A percentile compares a stretch with the other conserved stretches of the same genome.
Conservation (phyloP, 1,284 basidiomycete genomes). For the Malassezia arunalokei region DNA sequence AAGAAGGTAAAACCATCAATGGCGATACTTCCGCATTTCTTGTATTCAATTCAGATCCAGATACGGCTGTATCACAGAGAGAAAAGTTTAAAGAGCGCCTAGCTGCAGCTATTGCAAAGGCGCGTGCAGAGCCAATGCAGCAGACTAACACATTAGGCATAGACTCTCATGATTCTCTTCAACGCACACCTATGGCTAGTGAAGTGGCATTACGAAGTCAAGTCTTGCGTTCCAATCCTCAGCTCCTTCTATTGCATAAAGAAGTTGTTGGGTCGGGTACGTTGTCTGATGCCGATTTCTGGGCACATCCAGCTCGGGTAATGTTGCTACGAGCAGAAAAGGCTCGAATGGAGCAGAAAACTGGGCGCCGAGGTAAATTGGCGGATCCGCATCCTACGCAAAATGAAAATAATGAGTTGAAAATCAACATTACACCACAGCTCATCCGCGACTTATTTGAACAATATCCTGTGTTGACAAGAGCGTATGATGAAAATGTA, state of each 20-base stretch:
- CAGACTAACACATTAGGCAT: background rate
- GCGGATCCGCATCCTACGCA: slow-evolving; percentile 40
- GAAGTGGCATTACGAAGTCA: slow-evolving; percentile 35
- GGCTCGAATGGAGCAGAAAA: slow-evolving; percentile 28
- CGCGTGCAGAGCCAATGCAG: background rate
- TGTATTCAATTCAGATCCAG: slow-evolving; percentile 25
- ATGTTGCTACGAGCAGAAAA: slow-evolving; percentile 35
- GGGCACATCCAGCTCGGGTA: slow-evolving; percentile 38
- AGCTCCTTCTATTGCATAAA: slow-evolving; percentile 32
- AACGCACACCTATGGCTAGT: background rate
- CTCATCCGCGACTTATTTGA: slow-evolving; percentile 91
- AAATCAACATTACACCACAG: slow-evolving; percentile 82
- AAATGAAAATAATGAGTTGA: slow-evolving; percentile 51
- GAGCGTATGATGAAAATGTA: slow-evolving; percentile 83
- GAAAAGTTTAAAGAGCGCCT: slow-evolving; percentile 31
- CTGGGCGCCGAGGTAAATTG: slow-evolving; percentile 35
- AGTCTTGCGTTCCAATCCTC: slow-evolving; percentile 32
- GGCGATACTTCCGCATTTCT: slow-evolving; percentile 23
- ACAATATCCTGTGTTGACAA: slow-evolving; percentile 86
- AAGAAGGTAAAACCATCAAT: slow-evolving; percentile 19
- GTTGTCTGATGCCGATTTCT: slow-evolving; percentile 39
- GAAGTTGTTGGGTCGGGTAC: slow-evolving; percentile 35
- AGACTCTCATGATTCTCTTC: background rate
- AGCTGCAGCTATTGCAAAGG: slow-evolving; percentile 20
- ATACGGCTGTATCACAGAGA: slow-evolving; percentile 22